Conservation (phyloP, 768 basidiomycete genomes). For the Lentinula boryana region DNA sequence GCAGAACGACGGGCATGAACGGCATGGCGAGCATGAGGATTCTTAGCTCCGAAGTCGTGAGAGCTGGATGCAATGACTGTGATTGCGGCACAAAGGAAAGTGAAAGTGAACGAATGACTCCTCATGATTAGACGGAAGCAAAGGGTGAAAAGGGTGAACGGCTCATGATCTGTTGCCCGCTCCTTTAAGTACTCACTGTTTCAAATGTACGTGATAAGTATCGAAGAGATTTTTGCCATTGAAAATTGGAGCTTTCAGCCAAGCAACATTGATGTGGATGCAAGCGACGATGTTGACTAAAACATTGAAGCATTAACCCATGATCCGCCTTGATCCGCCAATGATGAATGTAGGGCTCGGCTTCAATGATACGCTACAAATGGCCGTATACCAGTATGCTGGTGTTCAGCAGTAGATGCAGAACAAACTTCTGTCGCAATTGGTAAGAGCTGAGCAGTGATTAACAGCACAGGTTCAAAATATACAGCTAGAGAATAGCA, state of each 20-base stretch:
- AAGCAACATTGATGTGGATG: background rate
- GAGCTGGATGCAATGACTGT: constrained; percentile 22
- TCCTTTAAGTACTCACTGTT: background rate
- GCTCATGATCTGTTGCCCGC: background rate
- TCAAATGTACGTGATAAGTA: background rate
- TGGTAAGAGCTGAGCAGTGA: too few species aligned
- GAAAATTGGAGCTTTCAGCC: background rate
- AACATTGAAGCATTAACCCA: too few species aligned
- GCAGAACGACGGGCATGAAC: background rate
- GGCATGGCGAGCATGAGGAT: constrained; percentile 22
- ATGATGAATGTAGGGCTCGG: too few species aligned
- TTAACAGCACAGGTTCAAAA: too few species aligned
- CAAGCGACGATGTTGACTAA: too few species aligned
- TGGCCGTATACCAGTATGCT: too few species aligned
- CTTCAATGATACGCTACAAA: too few species aligned
- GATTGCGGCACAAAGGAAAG: constrained; percentile 23
- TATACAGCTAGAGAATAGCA: background rate
- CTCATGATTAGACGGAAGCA: constrained; percentile 28
- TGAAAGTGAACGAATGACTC: constrained; percentile 32
- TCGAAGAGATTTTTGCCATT: background rate
- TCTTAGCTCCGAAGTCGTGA: constrained; percentile 16
- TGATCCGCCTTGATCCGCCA: background rate
- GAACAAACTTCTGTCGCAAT: too few species aligned
- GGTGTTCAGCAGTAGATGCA: too few species aligned
- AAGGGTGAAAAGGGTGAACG: constrained; percentile 12